A percentile compares a stretch with the other conserved stretches of the same genome.
Evolutionary conservation across 805 yeast species (phyloP).

Genomic region (Scheffersomyces spartinae): DNA sequence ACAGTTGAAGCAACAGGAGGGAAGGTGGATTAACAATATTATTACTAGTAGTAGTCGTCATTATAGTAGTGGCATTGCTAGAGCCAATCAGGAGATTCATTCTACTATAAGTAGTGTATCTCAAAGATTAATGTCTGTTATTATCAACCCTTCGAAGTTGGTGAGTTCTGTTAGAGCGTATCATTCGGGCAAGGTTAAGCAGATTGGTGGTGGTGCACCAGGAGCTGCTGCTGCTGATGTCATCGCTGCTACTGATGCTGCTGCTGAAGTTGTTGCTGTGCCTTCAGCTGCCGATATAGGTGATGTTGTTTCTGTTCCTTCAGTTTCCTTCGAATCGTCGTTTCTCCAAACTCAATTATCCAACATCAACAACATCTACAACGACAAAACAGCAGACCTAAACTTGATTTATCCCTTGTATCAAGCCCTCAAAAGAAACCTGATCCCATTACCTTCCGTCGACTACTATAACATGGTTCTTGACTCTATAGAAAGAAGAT

Average conservation of each 20-base stretch:
- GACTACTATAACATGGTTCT: conserved; percentile 44
- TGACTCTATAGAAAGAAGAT: conserved; percentile 40
- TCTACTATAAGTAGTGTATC: too few species aligned
- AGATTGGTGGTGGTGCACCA: not conserved
- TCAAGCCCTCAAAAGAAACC: conserved; percentile 29
- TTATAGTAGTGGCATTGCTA: too few species aligned
- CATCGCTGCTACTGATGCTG: not conserved
- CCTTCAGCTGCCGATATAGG: too few species aligned
- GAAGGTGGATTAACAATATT: too few species aligned
- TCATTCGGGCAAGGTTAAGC: not conserved
- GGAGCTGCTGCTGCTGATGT: not conserved
- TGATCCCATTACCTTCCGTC: conserved; percentile 45
- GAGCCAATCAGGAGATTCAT: too few species aligned
- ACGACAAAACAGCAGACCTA: conserved; percentile 12
- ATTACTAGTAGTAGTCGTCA: too few species aligned
- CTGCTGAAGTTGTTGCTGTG: conserved; percentile 1
- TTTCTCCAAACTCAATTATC: conserved; percentile 11
- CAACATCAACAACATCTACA: conserved; percentile 9
- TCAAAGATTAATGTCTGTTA: not conserved
- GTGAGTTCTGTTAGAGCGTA: not conserved
- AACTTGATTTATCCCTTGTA: conserved; percentile 28
- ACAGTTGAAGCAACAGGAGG: not conserved
- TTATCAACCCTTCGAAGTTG: conserved; percentile 4
- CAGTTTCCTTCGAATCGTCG: conserved; percentile 8
- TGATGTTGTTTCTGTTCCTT: too few species aligned